Evolutionary conservation across 2,329 filamentous ascomycete genomes (phyloP), one percentile per base, ranked within the genome.

Genomic region (Pochonia chlamydosporia): DNA sequence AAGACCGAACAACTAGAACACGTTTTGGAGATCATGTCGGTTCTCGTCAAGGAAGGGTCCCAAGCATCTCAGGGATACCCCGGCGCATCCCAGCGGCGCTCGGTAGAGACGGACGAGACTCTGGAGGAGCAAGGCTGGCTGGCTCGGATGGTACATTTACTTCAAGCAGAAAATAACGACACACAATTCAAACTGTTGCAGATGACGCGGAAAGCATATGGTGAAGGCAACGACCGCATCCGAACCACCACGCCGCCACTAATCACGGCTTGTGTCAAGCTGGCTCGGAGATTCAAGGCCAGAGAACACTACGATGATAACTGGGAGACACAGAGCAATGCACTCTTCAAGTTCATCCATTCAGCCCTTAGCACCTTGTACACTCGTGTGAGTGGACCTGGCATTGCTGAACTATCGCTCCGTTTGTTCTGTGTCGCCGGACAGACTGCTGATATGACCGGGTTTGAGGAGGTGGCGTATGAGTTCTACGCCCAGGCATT

Each of bases 401-500:
- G 87, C 23, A 86, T 89, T 11, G 89, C 92, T 1, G 93, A 99
- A 63, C 79, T 99, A 18, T 84, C 89, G 1, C 77, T 99, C 42
- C 87, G 93, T 3, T 75, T 97, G 14, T 99, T 97, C 64, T 85
- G 93, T 57, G 84, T 88, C 36, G 95, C 90, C 60, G 93, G 93
- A 20, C 91, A 96, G 70, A 87, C 95, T 26, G 91, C 93, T 10
- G 91, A 96, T 59, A 85, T 93, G 66, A 89, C 84, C 10, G 87
- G 87, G 2, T 95, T 95, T 56, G 92, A 99, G 64, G 93, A 99
- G 69, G 89, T 96, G 36, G 87, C 90, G 10, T 99, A 99, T 65
- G 93, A 99, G 63, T 99, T 95, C 72, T 97, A 96, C 58, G 93
- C 93, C 0, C 93, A 99, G 66, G 92, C 93, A 0, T 99, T 99